Evolutionary conservation across 345 rosid species (phyloP).

Genomic region (Boechera divaricarpa): DNA sequence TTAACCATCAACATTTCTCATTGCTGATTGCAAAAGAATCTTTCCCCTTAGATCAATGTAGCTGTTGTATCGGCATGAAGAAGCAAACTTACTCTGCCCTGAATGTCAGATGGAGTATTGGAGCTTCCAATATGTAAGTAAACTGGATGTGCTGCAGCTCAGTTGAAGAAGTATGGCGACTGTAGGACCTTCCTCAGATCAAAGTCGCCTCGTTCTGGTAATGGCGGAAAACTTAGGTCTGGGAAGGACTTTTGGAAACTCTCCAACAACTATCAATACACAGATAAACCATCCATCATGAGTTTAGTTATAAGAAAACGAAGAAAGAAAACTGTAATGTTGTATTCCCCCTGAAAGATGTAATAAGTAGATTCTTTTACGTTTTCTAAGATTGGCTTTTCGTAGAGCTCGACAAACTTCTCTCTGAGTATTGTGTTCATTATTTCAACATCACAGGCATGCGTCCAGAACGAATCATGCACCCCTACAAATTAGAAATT

Average conservation of each 20-base stretch:
- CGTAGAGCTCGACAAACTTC: constrained; percentile 94
- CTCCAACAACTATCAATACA: constrained; percentile 74
- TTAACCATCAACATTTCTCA: constrained; percentile 38
- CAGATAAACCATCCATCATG: constrained; percentile 34
- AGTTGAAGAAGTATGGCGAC: constrained; percentile 96
- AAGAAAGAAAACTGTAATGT: constrained; percentile 13
- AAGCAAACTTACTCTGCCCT: constrained; percentile 33
- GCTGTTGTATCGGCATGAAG: constrained; percentile 21
- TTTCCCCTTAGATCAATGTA: constrained; percentile 19
- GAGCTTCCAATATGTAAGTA: constrained; percentile 20
- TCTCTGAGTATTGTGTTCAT: constrained; percentile 90
- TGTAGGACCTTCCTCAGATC: constrained; percentile 81
- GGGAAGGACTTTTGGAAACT: constrained; percentile 84
- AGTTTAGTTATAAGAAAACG: constrained; percentile 24
- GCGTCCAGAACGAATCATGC: constrained; percentile 99
- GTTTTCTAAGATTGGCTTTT: constrained; percentile 82
- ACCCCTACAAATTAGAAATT: constrained; percentile 68
- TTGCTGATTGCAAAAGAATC: constrained; percentile 29
- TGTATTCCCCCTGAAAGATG: constrained; percentile 7
- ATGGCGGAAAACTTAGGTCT: constrained; percentile 70
- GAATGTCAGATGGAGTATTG: constrained; percentile 31
- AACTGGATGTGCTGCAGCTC: constrained; percentile 35
- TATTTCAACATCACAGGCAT: constrained; percentile 85
- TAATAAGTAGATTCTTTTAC: constrained; percentile 55
- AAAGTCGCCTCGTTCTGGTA: constrained; percentile 93